phyloP scores from a whole-genome alignment of 2,329 filamentous ascomycete genomes.

The Graphilbum sp. region DNA sequence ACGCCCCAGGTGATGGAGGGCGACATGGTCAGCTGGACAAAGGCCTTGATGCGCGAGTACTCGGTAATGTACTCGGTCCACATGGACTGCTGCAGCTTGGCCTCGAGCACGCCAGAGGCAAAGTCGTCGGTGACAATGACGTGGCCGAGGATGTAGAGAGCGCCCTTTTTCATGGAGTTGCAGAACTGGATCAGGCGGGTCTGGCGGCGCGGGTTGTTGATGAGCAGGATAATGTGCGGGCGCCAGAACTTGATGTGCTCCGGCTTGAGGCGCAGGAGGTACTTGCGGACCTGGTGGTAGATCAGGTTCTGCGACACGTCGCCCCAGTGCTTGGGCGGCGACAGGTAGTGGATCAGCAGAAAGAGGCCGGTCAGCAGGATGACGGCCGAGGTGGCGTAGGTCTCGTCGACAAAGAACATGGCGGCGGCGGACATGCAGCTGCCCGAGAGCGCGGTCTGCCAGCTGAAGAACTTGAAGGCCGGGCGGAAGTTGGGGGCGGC shows the following conservation, averaged over 20 bases:
- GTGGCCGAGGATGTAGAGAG: constrained; percentile 70
- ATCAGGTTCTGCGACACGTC: constrained; percentile 83
- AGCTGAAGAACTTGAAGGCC: constrained; percentile 78
- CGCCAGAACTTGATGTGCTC: constrained; percentile 93
- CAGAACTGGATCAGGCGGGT: constrained; percentile 80
- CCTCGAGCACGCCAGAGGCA: constrained; percentile 60
- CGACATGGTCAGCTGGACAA: constrained; percentile 73
- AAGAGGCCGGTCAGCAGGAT: constrained; percentile 62
- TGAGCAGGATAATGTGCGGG: constrained; percentile 69
- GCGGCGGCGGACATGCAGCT: constrained; percentile 60
- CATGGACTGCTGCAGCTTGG: constrained; percentile 60
- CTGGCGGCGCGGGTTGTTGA: constrained; percentile 68
- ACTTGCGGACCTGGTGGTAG: constrained; percentile 75
- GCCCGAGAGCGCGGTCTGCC: constrained; percentile 63
- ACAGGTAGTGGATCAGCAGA: constrained; percentile 69
- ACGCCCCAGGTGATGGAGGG: constrained; percentile 74
- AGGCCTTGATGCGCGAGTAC: constrained; percentile 73
- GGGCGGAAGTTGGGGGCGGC: constrained; percentile 81
- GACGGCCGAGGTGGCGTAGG: constrained; percentile 63
- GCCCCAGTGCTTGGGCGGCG: constrained; percentile 76
- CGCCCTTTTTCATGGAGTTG: constrained; percentile 80
- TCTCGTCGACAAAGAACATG: constrained; percentile 82
- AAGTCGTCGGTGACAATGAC: constrained; percentile 81
- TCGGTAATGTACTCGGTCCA: constrained; percentile 78
- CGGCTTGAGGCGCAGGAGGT: constrained; percentile 63